These are phyloP conservation scores for Aristolochia contorta DNA, from an alignment of 164 flowering plant genomes.

Conservation along the genomic window DNA sequence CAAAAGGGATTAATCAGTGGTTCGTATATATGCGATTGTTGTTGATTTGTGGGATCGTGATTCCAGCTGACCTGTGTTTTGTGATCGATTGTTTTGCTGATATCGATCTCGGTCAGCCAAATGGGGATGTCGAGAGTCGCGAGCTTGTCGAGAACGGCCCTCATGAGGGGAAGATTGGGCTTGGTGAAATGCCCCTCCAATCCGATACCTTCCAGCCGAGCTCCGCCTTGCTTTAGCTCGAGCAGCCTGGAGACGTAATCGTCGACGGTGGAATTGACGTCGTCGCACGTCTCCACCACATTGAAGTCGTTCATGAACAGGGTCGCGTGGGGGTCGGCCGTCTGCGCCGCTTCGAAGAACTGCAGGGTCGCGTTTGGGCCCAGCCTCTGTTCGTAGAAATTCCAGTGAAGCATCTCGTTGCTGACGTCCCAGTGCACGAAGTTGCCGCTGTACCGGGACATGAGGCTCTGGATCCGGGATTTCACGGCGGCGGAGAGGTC, in stretches of 20 bases:
- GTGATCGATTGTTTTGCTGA: slow-evolving; percentile 40
- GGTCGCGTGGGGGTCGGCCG: slow-evolving; percentile 63
- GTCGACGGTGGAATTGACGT: slow-evolving; percentile 80
- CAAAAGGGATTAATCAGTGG: too few species aligned
- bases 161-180: slow-evolving; percentile 73
- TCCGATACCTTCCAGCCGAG: slow-evolving; percentile 66
- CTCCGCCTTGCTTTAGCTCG: slow-evolving; percentile 48
- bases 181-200: slow-evolving; percentile 65
- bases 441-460: slow-evolving; percentile 57
- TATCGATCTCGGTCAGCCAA: slow-evolving; percentile 93
- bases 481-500: slow-evolving; percentile 45
- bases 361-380: slow-evolving; percentile 52
- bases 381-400: slow-evolving; percentile 68
- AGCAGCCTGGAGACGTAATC: slow-evolving; percentile 39
- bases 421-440: slow-evolving; percentile 96
- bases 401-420: slow-evolving; percentile 85
- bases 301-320: slow-evolving; percentile 86
- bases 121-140: slow-evolving; percentile 76
- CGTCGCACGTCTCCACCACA: slow-evolving; percentile 81
- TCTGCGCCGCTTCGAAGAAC: slow-evolving; percentile 54
- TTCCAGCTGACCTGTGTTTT: slow-evolving; percentile 52
- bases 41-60: too few species aligned
- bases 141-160: slow-evolving; percentile 74
- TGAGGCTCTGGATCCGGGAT: slow-evolving; percentile 53
- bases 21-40: too few species aligned